Percentiles rank a stretch among this genome's conserved stretches.
Evolutionary conservation across 148 eudicot species (phyloP).

Genomic region (Silene conica): DNA sequence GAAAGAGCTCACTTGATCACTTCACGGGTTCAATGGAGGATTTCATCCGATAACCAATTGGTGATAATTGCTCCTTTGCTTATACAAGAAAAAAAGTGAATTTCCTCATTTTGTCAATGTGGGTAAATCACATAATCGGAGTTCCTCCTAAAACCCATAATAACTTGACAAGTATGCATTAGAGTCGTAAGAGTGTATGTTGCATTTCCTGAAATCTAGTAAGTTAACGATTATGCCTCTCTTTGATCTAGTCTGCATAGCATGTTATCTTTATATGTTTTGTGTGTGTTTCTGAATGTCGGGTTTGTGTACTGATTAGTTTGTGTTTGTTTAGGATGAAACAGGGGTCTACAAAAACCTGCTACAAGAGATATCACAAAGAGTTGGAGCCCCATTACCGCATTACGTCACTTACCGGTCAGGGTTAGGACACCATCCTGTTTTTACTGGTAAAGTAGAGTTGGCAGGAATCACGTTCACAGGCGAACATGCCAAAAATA

Average conservation of each 20-base stretch:
- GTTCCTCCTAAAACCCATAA: too few relatives aligned
- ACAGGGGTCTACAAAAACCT: slow-evolving; percentile 77
- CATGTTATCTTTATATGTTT: neutral
- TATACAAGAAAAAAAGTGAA: too few relatives aligned
- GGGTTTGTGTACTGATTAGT: slow-evolving; percentile 17
- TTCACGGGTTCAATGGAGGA: too few relatives aligned
- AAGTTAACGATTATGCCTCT: neutral
- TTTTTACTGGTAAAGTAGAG: slow-evolving; percentile 71
- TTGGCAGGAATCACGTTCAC: slow-evolving; percentile 63
- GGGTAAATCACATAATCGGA: too few relatives aligned
- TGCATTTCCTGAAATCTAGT: neutral
- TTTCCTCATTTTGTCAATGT: too few relatives aligned
- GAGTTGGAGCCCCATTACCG: slow-evolving; percentile 78
- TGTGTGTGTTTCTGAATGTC: neutral
- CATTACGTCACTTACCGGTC: slow-evolving; percentile 62
- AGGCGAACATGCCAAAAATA: slow-evolving; percentile 74
- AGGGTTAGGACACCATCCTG: slow-evolving; percentile 66
- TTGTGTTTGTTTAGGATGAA: slow-evolving; percentile 49
- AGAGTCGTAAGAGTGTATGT: too few relatives aligned
- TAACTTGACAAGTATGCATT: too few relatives aligned
- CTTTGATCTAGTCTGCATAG: neutral
- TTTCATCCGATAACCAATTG: too few relatives aligned
- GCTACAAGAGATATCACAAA: slow-evolving; percentile 72
- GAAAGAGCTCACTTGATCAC: too few relatives aligned
- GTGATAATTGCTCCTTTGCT: too few relatives aligned